Percentiles rank a stretch among this genome's conserved stretches.
These are phyloP conservation scores for Drechslerella dactyloides DNA, from an alignment of 2,329 filamentous ascomycete species.

Conservation along the genomic window DNA sequence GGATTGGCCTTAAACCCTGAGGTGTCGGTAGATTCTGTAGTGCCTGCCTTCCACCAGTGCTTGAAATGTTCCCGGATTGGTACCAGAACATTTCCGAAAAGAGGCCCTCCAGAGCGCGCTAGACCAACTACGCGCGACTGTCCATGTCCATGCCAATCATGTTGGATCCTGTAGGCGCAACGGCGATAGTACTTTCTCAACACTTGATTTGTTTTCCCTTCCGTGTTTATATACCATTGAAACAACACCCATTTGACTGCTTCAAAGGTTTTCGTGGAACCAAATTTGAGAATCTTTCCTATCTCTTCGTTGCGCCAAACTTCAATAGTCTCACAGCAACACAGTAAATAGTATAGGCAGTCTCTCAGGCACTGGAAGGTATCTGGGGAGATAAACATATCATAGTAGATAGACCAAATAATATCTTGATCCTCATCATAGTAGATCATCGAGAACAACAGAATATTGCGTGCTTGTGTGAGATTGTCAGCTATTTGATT, in stretches of 20 bases:
- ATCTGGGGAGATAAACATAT: constrained; percentile 8
- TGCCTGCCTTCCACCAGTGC: background rate
- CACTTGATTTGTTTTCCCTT: too few relatives aligned
- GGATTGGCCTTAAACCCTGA: background rate
- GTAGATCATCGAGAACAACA: constrained; percentile 12
- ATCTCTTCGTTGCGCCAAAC: constrained; percentile 14
- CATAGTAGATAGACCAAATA: constrained; percentile 34
- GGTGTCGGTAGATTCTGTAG: background rate
- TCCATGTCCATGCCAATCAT: too few relatives aligned
- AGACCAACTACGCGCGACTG: background rate
- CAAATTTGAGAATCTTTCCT: constrained; percentile 14
- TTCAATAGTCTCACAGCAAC: background rate
- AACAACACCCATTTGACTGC: constrained; percentile 17
- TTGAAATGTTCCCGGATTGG: background rate
- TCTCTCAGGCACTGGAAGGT: background rate
- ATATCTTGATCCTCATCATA: background rate
- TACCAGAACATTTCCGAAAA: background rate
- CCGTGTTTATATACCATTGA: too few relatives aligned
- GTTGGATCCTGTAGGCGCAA: too few relatives aligned
- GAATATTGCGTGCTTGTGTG: constrained; percentile 21
- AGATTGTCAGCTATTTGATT: too few relatives aligned
- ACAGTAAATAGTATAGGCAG: constrained; percentile 5
- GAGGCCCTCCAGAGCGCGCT: constrained; percentile 17
- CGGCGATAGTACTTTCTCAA: background rate
- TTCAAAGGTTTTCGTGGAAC: constrained; percentile 16